Evolutionary conservation across 23 red algal species (phyloP).

Genomic region (Gracilaria domingensis): DNA sequence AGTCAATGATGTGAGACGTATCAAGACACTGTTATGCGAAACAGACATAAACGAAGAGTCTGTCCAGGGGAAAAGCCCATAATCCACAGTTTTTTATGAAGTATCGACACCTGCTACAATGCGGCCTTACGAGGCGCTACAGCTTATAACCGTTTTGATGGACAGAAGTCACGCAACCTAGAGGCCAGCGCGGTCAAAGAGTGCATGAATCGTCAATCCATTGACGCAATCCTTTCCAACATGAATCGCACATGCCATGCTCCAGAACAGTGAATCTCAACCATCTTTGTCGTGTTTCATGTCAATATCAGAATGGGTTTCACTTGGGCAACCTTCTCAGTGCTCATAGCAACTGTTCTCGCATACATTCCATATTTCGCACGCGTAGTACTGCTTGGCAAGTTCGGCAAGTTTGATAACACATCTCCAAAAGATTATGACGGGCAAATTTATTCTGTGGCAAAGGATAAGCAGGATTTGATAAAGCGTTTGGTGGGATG

Average conservation of each 20-base stretch:
- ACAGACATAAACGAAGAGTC: background rate
- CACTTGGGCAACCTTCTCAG: conserved; percentile 15
- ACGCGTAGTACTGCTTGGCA: conserved; percentile 5
- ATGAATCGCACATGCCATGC: background rate
- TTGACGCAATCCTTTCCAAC: background rate
- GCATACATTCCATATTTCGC: conserved; percentile 49
- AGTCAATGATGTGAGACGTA: background rate
- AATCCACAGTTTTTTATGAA: background rate
- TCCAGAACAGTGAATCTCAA: background rate
- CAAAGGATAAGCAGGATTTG: conserved; percentile 27
- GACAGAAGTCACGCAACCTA: background rate
- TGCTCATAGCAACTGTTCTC: conserved; percentile 17
- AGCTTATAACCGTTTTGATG: background rate
- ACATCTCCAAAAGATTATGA: conserved; percentile 4
- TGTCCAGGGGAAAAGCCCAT: background rate
- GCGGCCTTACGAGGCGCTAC: too few relatives aligned
- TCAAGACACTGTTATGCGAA: background rate
- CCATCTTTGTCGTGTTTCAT: background rate
- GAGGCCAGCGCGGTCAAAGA: background rate
- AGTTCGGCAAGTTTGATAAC: conserved; percentile 53
- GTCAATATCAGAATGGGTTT: background rate
- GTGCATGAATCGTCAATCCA: background rate
- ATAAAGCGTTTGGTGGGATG: background rate
- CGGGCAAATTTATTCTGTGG: background rate
- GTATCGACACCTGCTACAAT: background rate